A percentile compares a stretch with the other conserved stretches of the same genome.
Evolutionary conservation across 1,284 basidiomycete genomes (phyloP).

Genomic region (Cryptococcus hybrid): DNA sequence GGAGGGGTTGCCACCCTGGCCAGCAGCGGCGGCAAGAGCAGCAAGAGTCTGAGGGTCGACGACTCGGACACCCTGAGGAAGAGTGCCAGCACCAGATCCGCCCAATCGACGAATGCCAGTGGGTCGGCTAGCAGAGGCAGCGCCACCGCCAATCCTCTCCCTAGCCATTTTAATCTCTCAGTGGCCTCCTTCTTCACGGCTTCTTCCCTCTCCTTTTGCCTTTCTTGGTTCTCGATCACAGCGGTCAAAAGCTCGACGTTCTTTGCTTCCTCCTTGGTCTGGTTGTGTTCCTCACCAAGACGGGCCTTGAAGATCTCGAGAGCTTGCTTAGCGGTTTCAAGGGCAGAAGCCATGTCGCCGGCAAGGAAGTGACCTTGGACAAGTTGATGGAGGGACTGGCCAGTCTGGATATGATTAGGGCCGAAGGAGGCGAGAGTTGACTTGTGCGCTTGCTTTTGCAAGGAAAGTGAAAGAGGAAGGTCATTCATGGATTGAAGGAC

Average conservation of each 20-base stretch:
- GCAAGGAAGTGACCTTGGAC: constrained; percentile 51
- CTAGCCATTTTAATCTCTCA: constrained; percentile 37
- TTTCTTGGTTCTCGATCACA: constrained; percentile 46
- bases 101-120: constrained; percentile 4
- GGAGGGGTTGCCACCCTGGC: constrained; percentile 6
- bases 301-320: constrained; percentile 48
- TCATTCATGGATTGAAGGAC: constrained; percentile 48
- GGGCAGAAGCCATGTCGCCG: constrained; percentile 47
- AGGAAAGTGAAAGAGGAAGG: constrained; percentile 36
- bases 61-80: constrained; percentile 6
- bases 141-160: constrained; percentile 21
- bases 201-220: constrained; percentile 42
- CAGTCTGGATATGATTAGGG: constrained; percentile 42
- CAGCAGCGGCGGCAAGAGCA: constrained; percentile 11
- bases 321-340: constrained; percentile 47
- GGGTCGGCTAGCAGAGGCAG: background rate
- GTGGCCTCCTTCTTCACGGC: constrained; percentile 38
- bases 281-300: constrained; percentile 47
- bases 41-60: constrained; percentile 11
- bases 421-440: constrained; percentile 41
- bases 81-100: constrained; percentile 3
- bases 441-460: constrained; percentile 41
- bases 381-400: constrained; percentile 46
- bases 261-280: constrained; percentile 50
- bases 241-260: constrained; percentile 50